phyloP scores from a whole-genome alignment of 805 yeast genomes.

The Cephaloascus albidus region DNA sequence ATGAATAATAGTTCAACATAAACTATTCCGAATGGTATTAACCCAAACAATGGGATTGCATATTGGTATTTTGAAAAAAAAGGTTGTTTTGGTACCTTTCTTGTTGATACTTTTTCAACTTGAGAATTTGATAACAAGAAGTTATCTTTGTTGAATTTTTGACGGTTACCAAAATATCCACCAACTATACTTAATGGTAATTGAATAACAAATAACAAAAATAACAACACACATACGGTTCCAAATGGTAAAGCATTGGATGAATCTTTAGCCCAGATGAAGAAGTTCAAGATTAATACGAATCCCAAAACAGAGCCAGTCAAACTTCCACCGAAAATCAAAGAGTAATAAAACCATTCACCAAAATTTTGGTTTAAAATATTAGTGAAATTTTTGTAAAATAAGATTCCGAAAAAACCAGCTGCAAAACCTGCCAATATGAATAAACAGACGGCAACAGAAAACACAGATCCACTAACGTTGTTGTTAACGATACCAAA shows the following conservation, averaged over 20 bases:
- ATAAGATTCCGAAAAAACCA: constrained; percentile 60
- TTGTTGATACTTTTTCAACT: constrained; percentile 5
- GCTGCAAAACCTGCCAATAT: constrained; percentile 66
- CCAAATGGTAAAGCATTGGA: constrained; percentile 74
- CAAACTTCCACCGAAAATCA: constrained; percentile 25
- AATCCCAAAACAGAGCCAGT: constrained; percentile 40
- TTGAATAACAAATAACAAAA: constrained; percentile 54
- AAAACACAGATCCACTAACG: constrained; percentile 57
- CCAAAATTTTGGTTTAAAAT: constrained; percentile 17
- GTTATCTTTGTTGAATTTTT: constrained; percentile 1
- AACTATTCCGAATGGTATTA: constrained; percentile 73
- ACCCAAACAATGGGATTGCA: constrained; percentile 46
- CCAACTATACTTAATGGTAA: constrained; percentile 71
- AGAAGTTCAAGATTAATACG: constrained; percentile 48
- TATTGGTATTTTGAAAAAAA: constrained; percentile 17
- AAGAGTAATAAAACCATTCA: constrained; percentile 10
- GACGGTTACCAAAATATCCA: constrained; percentile 41
- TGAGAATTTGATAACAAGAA: constrained; percentile 14
- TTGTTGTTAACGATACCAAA: constrained; percentile 53
- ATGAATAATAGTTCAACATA: constrained; percentile 69
- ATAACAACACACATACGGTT: constrained; percentile 52
- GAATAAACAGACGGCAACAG: constrained; percentile 51
- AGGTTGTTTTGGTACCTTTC: constrained; percentile 23
- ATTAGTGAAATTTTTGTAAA: constrained; percentile 46
- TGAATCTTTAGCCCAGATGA: constrained; percentile 71